phyloP scores from a whole-genome alignment of 352 stramenopile genomes.

The Phytophthora pisi region DNA sequence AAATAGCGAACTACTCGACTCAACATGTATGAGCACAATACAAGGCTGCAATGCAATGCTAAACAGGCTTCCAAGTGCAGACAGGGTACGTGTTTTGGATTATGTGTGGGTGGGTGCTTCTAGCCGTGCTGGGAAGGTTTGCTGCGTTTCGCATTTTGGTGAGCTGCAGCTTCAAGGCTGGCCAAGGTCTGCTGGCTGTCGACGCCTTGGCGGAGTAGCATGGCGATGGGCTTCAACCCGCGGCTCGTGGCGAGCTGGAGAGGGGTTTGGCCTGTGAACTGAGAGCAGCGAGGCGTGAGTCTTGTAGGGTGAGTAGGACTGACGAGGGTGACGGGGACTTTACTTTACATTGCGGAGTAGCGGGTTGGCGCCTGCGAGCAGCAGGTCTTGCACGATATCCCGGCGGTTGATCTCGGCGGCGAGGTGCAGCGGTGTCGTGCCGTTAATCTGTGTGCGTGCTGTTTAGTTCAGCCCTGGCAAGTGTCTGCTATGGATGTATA shows the following conservation, averaged over 20 bases:
- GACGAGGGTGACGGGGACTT: background rate
- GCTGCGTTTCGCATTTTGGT: constrained; percentile 9
- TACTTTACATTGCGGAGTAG: constrained; percentile 59
- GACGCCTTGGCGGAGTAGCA: constrained; percentile 41
- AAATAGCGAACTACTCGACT: constrained; percentile 1
- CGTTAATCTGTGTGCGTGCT: constrained; percentile 52
- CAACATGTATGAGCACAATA: constrained; percentile 17
- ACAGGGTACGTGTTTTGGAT: constrained; percentile 7
- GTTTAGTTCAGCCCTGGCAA: background rate
- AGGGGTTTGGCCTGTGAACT: constrained; percentile 60
- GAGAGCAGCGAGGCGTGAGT: constrained; percentile 1
- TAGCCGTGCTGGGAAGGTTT: background rate
- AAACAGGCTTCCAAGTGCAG: background rate
- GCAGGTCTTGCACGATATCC: constrained; percentile 62
- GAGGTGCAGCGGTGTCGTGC: constrained; percentile 65
- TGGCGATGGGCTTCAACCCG: constrained; percentile 32
- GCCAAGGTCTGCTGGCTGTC: constrained; percentile 37
- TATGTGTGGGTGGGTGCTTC: background rate
- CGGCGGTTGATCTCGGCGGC: constrained; percentile 52
- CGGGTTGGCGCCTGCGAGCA: constrained; percentile 62
- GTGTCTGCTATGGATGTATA: background rate
- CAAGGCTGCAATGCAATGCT: constrained; percentile 1
- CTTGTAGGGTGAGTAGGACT: background rate
- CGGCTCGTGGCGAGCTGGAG: constrained; percentile 43
- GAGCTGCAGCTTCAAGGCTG: constrained; percentile 23